Conservation (phyloP, 345 rosid species). For the Isatis tinctoria region DNA sequence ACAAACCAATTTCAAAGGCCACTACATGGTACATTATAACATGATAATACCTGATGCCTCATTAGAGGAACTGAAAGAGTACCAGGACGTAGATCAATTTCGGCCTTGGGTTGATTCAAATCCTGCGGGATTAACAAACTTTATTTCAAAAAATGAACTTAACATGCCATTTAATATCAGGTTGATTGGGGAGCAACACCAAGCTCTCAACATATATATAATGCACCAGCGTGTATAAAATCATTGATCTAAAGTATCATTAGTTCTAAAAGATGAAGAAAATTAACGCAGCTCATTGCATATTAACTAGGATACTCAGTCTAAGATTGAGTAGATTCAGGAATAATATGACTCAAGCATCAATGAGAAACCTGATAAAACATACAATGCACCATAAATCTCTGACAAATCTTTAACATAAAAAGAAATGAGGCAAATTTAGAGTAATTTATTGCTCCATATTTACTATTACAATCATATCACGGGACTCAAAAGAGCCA, state of each 20-base stretch:
- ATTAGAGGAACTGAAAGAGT: constrained; percentile 73
- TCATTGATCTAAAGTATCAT: background rate
- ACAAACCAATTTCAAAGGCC: constrained; percentile 15
- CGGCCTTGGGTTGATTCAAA: constrained; percentile 77
- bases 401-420: background rate
- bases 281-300: constrained; percentile 1
- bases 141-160: background rate
- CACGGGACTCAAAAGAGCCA: constrained; percentile 1
- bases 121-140: constrained; percentile 43
- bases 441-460: background rate
- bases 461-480: background rate
- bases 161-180: background rate
- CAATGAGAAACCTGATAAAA: background rate
- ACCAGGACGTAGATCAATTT: constrained; percentile 66
- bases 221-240: background rate
- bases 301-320: constrained; percentile 1
- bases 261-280: background rate
- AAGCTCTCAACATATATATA: background rate
- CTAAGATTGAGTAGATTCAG: background rate
- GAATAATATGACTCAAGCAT: constrained; percentile 3
- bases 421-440: background rate
- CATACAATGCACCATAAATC: background rate
- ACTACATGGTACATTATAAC: constrained; percentile 12
- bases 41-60: constrained; percentile 86
- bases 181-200: background rate